phyloP scores from a whole-genome alignment of 805 yeast species.

The Zygosaccharomyces bailii region DNA sequence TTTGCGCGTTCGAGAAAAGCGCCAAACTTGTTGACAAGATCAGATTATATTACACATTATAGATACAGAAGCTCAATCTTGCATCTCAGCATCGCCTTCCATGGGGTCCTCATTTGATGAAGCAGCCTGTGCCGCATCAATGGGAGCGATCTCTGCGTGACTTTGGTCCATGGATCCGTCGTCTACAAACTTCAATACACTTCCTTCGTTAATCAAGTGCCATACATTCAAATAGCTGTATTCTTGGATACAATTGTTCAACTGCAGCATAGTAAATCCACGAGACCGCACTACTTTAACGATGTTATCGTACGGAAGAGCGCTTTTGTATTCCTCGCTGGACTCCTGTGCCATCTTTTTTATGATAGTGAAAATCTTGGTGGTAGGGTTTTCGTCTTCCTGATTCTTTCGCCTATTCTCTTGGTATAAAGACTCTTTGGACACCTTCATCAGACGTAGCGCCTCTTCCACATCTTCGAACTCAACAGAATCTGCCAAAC shows the following conservation, averaged over 20 bases:
- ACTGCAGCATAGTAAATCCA: constrained; percentile 79
- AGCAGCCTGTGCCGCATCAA: constrained; percentile 5
- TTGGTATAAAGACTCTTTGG: constrained; percentile 74
- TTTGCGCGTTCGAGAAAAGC: constrained; percentile 4
- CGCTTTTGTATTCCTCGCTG: constrained; percentile 33
- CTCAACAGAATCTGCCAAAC: constrained; percentile 70
- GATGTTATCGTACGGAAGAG: constrained; percentile 46
- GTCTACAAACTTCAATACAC: constrained; percentile 54
- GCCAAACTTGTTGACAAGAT: neutral
- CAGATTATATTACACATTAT: neutral
- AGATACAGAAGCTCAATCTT: neutral
- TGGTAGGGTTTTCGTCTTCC: constrained; percentile 63
- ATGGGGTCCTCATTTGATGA: neutral
- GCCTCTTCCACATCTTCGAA: constrained; percentile 94
- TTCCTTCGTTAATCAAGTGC: constrained; percentile 71
- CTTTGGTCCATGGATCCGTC: constrained; percentile 35
- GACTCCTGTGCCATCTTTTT: constrained; percentile 50
- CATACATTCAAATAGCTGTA: constrained; percentile 71
- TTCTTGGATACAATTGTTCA: constrained; percentile 70
- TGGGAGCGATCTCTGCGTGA: constrained; percentile 4
- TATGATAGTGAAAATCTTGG: constrained; percentile 70
- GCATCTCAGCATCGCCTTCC: constrained; percentile 13
- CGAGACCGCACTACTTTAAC: constrained; percentile 66
- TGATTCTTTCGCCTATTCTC: constrained; percentile 45
- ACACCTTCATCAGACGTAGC: constrained; percentile 75